These are phyloP conservation scores for Gracilaria caudata DNA, from an alignment of 23 red algal species.

Conservation along the genomic window DNA sequence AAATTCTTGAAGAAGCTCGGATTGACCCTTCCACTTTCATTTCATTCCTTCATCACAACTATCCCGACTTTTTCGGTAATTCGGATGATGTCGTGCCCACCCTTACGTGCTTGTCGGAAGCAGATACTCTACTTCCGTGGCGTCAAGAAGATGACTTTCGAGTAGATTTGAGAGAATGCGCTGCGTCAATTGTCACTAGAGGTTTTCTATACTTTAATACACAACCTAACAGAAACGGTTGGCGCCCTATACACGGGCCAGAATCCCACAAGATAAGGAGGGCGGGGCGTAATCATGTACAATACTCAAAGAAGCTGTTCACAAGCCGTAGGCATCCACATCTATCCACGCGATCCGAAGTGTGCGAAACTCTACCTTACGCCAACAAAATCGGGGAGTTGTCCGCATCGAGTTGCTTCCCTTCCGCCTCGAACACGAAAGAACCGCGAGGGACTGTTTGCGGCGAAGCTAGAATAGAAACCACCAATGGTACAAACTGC, in stretches of 20 bases:
- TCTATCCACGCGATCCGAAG: constrained; percentile 22
- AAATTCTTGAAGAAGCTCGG: constrained; percentile 53
- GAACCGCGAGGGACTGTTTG: neutral
- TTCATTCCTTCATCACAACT: constrained; percentile 67
- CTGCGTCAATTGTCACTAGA: constrained; percentile 68
- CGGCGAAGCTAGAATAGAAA: neutral
- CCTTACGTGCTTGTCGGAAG: constrained; percentile 42
- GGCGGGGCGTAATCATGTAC: constrained; percentile 38
- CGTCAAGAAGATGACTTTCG: constrained; percentile 45
- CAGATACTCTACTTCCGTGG: constrained; percentile 67
- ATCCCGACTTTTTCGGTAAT: constrained; percentile 56
- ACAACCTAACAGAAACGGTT: constrained; percentile 47
- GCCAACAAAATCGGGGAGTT: constrained; percentile 24
- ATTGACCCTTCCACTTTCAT: constrained; percentile 54
- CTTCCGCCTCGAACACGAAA: neutral
- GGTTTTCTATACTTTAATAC: constrained; percentile 65
- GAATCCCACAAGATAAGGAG: constrained; percentile 30
- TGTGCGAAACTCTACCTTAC: constrained; percentile 47
- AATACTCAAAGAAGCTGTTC: constrained; percentile 3
- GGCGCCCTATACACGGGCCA: constrained; percentile 67
- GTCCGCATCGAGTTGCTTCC: neutral
- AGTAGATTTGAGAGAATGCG: constrained; percentile 56
- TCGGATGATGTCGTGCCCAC: constrained; percentile 41
- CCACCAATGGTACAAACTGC: neutral
- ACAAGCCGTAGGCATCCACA: neutral